These are phyloP conservation scores for Oryza rufipogon DNA, from an alignment of 176 grass and related monocot species.

Conservation along the genomic window DNA sequence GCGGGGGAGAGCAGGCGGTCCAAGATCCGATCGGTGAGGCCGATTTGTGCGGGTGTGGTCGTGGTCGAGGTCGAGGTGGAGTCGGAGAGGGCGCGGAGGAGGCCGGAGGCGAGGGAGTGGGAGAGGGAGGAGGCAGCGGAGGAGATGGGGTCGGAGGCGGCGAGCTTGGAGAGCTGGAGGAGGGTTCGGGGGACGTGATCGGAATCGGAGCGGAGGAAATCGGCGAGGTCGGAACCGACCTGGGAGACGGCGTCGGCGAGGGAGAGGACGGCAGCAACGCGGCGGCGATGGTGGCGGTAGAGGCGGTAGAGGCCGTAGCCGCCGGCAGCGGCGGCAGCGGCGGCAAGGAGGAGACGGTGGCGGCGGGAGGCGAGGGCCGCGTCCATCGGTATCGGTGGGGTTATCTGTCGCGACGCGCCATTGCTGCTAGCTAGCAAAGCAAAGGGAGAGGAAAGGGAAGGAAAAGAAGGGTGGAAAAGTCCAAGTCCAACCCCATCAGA, in stretches of 20 bases:
- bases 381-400: no score
- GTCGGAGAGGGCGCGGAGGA: constrained; percentile 41
- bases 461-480: no score
- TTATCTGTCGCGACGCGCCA: no score
- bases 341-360: background rate
- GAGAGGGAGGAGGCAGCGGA: constrained; percentile 40
- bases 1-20: constrained; percentile 67
- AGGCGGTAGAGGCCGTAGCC: background rate
- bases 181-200: constrained; percentile 66
- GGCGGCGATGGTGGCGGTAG: background rate
- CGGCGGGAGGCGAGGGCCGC: no score
- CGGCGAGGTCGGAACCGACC: constrained; percentile 62
- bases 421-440: no score
- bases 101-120: constrained; percentile 37
- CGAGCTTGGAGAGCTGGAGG: constrained; percentile 83
- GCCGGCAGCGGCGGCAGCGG: no score
- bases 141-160: constrained; percentile 41
- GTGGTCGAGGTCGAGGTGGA: background rate
- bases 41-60: no score
- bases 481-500: no score
- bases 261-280: constrained; percentile 43
- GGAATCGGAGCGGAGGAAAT: constrained; percentile 72
- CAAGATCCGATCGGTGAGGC: constrained; percentile 63
- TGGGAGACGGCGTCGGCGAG: constrained; percentile 51
- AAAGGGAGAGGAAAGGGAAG: no score